Conservation (phyloP, 2,329 filamentous ascomycete species). For the Ophidiomyces ophidiicola region DNA sequence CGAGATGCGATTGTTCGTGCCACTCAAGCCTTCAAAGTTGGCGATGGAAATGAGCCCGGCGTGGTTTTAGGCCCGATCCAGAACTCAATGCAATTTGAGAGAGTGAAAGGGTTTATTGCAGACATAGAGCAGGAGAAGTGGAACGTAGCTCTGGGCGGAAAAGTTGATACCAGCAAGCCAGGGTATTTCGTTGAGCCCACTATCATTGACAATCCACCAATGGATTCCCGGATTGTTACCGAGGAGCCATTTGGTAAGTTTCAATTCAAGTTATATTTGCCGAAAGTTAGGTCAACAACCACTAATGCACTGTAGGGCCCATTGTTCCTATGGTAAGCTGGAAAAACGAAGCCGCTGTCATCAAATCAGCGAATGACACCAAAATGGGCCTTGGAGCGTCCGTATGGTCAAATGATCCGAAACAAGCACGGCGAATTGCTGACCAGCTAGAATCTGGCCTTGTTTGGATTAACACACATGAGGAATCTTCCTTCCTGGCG, state of each 20-base stretch:
- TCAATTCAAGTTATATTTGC: no score
- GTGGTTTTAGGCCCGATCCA: slow-evolving; percentile 49
- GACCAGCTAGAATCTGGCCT: slow-evolving; percentile 44
- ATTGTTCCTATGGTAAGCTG: slow-evolving; percentile 53
- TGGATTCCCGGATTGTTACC: slow-evolving; percentile 43
- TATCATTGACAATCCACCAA: slow-evolving; percentile 46
- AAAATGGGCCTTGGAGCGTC: slow-evolving; percentile 46
- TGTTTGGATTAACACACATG: slow-evolving; percentile 47
- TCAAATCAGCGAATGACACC: slow-evolving; percentile 43
- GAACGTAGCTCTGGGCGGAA: slow-evolving; percentile 41
- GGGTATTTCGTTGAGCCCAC: slow-evolving; percentile 50
- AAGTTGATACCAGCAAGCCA: slow-evolving; percentile 23
- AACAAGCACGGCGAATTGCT: slow-evolving; percentile 42
- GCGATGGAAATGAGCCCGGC: slow-evolving; percentile 30
- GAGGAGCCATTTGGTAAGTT: slow-evolving; percentile 49
- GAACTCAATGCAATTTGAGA: slow-evolving; percentile 54
- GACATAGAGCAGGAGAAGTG: slow-evolving; percentile 45
- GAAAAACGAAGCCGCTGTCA: slow-evolving; percentile 48
- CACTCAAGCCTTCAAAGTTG: slow-evolving; percentile 33
- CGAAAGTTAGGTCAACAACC: background rate
- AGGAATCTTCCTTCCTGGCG: slow-evolving; percentile 21
- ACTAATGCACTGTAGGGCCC: slow-evolving; percentile 34
- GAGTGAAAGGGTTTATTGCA: slow-evolving; percentile 44
- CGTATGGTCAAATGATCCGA: slow-evolving; percentile 45
- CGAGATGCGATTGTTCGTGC: slow-evolving; percentile 36